Conservation (phyloP, 768 basidiomycete species). For the Leccinum subtestaceum region DNA sequence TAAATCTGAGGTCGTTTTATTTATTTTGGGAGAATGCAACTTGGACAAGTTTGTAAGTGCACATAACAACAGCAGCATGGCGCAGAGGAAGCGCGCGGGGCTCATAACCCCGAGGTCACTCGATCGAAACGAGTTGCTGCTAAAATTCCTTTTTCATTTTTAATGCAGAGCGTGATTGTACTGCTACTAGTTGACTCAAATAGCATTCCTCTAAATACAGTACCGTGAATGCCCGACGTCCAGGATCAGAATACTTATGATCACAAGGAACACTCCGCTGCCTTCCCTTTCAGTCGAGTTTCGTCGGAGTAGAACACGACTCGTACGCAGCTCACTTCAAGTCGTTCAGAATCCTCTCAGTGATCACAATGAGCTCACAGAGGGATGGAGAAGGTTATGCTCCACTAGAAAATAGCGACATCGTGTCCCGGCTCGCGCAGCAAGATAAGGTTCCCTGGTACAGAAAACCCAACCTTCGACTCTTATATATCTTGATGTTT, state of each 20-base stretch:
- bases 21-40: no score
- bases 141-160: not conserved
- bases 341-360: no score
- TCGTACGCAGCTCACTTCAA: no score
- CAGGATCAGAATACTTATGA: no score
- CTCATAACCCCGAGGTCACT: conserved; percentile 50
- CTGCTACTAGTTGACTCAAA: no score
- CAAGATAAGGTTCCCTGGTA: conserved; percentile 61
- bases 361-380: not conserved
- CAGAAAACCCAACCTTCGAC: conserved; percentile 54
- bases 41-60: accelerated
- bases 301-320: no score
- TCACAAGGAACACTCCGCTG: no score
- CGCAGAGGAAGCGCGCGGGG: conserved; percentile 49
- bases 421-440: conserved; percentile 19
- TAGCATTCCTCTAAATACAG: no score
- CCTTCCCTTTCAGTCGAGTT: no score
- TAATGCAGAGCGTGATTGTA: no score
- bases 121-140: conserved; percentile 48
- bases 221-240: no score
- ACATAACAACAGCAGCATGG: conserved; percentile 36
- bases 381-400: not conserved
- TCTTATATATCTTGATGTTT: conserved; percentile 54
- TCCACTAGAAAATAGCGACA: not conserved
- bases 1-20: not conserved